Evolutionary conservation across 176 grass and related monocot genomes (phyloP), one percentile per base, ranked within the genome.

Genomic region (Juncus effusus): DNA sequence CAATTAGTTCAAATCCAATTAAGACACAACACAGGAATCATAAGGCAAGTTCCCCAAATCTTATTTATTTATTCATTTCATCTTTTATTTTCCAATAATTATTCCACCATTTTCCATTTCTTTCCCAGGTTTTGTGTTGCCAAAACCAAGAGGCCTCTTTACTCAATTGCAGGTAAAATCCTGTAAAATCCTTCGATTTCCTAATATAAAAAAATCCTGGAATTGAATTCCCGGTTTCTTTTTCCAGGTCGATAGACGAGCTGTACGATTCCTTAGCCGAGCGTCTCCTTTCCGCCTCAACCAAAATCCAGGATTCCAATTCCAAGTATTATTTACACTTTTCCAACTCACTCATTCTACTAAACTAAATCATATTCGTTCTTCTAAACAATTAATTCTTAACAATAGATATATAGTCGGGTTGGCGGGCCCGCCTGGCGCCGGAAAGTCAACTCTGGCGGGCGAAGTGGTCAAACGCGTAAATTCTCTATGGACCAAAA

Each of bases 351-450:
- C 64, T 58, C 39, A 74, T 36, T 35, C 57, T 69, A 19, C 39
- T 75, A 16, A 59, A 36, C 40, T 36, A 51, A 72, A 56, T 13
- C 28, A 54, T 74, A 14, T 61, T 16, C 11, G 19, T 37, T 19
- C 57, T 13, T 38, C 14, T 11, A 76, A 42, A 69, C 42, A 77
- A 11, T 36, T 39, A 61, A 51, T 36, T 35, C 4, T 50, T 64
- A 36, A 58, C 3, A 13, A 7, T 71, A 96, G 93, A 81, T 89
- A 91, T 36, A 91, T 96, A 81, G 72, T 96, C 55, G 93, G 93
- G 63, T 65, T 91, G 66, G 93, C 85, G 69, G 88, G 93, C 13
- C 87, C 93, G 65, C 93, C 93, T 79, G 93, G 87, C 71, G 93
- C 88, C 16, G 93, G 93, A 41, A 96, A 96, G 80, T 85, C 80